These are phyloP conservation scores for Streptanthus diversifolius DNA, from an alignment of 345 rosid genomes.

Conservation along the genomic window DNA sequence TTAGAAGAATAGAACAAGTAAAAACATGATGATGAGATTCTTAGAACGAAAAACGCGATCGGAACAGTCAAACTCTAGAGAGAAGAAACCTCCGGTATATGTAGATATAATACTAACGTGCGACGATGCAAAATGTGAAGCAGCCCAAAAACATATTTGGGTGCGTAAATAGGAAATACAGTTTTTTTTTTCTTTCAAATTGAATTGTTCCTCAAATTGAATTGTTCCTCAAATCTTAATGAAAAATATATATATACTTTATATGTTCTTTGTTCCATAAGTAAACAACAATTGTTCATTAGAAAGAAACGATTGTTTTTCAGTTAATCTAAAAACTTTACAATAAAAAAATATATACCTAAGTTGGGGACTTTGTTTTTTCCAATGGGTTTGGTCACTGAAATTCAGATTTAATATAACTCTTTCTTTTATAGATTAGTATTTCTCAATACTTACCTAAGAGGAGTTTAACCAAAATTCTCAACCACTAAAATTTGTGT, in stretches of 20 bases:
- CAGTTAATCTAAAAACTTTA: not conserved
- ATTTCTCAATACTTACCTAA: no score
- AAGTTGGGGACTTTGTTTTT: no score
- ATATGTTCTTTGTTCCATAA: constrained; percentile 8
- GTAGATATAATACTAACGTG: constrained; percentile 21
- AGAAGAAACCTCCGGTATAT: not conserved
- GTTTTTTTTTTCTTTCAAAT: not conserved
- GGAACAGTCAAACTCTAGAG: constrained; percentile 5
- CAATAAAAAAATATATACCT: no score
- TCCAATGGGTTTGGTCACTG: no score
- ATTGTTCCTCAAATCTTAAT: constrained; percentile 8
- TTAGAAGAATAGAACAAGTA: constrained; percentile 55
- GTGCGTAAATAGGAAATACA: not conserved
- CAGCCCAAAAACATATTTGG: not conserved
- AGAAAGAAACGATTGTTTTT: not conserved
- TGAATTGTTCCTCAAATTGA: constrained; percentile 3
- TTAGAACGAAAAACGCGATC: not conserved
- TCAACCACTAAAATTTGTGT: not conserved
- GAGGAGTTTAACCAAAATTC: no score
- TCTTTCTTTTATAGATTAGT: no score
- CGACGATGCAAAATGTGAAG: not conserved
- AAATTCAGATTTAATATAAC: no score
- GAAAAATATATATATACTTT: not conserved
- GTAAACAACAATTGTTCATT: not conserved
- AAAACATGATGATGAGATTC: constrained; percentile 24